These are phyloP conservation scores for Sarocladium kiliense DNA, from an alignment of 2,329 filamentous ascomycete species.

Conservation along the genomic window DNA sequence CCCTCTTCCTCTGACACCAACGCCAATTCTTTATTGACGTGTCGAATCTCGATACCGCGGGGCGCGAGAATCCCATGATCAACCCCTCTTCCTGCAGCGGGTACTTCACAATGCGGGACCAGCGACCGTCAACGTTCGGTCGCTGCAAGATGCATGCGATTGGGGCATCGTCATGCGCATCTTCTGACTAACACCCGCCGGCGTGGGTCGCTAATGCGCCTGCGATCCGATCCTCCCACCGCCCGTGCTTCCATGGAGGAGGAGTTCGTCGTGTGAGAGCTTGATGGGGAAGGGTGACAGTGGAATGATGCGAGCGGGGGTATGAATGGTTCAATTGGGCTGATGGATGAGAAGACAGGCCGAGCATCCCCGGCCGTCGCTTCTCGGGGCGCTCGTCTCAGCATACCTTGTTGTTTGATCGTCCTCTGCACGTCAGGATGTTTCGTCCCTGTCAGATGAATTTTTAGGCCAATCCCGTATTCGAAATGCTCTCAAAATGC, in stretches of 20 bases:
- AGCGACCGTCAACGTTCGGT: background rate
- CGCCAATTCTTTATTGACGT: background rate
- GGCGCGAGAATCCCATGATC: background rate
- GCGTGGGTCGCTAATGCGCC: constrained; percentile 2
- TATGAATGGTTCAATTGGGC: background rate
- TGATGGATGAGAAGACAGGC: background rate
- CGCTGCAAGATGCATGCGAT: background rate
- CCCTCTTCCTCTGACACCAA: too few species aligned
- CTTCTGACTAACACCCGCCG: background rate
- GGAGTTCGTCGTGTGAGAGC: background rate
- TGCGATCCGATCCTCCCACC: background rate
- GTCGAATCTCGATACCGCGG: background rate
- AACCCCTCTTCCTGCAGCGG: background rate
- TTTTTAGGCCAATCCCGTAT: too few species aligned
- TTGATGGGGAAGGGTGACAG: background rate
- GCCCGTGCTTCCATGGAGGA: background rate
- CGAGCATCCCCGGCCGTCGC: background rate
- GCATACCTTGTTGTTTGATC: constrained; percentile 3
- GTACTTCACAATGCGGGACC: background rate
- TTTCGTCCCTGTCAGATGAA: background rate
- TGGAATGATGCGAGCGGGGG: background rate
- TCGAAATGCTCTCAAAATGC: background rate
- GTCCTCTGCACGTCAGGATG: background rate
- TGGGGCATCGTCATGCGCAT: background rate
- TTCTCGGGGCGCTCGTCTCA: background rate